These are phyloP conservation scores for Vitis labrusca DNA, from an alignment of 164 flowering plant species.

Conservation along the genomic window DNA sequence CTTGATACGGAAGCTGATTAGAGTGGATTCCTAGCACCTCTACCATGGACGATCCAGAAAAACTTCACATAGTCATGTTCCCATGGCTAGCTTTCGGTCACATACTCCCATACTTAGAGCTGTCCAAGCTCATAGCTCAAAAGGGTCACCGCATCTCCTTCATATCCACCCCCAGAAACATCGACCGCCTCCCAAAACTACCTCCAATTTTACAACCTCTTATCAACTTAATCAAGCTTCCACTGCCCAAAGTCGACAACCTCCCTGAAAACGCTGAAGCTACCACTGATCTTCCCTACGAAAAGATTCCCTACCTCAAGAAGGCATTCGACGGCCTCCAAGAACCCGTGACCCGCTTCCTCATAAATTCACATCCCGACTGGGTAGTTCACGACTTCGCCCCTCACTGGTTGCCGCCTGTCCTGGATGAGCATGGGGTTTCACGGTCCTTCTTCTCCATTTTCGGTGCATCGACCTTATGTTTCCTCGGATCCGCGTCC, in stretches of 20 bases:
- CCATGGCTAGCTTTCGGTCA: conserved; percentile 53
- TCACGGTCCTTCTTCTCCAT: conserved; percentile 20
- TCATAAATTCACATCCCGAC: conserved; percentile 10
- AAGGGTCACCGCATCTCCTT: conserved; percentile 39
- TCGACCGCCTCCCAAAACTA: conserved; percentile 26
- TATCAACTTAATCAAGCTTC: conserved; percentile 17
- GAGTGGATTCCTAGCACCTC: too few species aligned
- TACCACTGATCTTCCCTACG: conserved; percentile 25
- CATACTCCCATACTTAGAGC: conserved; percentile 41
- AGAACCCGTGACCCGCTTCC: conserved; percentile 4
- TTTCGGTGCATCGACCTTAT: conserved; percentile 1
- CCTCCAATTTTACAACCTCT: conserved; percentile 11
- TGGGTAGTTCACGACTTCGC: conserved; percentile 40
- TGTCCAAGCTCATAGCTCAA: conserved; percentile 35
- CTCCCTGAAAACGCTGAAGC: conserved; percentile 31
- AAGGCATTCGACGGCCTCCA: conserved; percentile 25
- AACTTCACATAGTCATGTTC: conserved; percentile 22
- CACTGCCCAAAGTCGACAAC: conserved; percentile 6
- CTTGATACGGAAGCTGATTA: too few species aligned
- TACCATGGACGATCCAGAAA: not conserved
- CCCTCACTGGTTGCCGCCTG: conserved; percentile 29
- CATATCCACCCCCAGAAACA: conserved; percentile 28
- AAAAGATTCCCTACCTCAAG: conserved; percentile 18
- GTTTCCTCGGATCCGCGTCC: conserved; percentile 6
- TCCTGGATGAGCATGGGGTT: conserved; percentile 15